These are phyloP conservation scores for Tephrocybe rancida DNA, from an alignment of 768 basidiomycete species.

Conservation along the genomic window DNA sequence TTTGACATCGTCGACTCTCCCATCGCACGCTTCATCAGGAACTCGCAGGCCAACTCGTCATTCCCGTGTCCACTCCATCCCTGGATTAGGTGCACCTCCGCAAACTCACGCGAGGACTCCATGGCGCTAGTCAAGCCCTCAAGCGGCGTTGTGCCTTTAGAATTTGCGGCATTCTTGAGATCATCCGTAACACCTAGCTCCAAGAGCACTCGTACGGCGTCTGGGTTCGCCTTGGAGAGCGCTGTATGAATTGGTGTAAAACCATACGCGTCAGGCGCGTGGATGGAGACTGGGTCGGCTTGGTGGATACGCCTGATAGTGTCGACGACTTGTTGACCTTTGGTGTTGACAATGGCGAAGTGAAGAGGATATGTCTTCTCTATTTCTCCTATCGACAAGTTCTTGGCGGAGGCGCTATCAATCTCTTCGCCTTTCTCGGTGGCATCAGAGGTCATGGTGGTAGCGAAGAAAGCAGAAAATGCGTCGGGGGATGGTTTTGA, in stretches of 20 bases:
- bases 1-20: background rate
- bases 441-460: too few relatives aligned
- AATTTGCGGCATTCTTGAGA: slow-evolving; percentile 1
- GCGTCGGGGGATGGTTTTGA: too few relatives aligned
- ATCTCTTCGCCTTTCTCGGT: too few relatives aligned
- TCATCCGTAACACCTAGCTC: slow-evolving; percentile 8
- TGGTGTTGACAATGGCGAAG: background rate
- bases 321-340: background rate
- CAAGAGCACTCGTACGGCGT: background rate
- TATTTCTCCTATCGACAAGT: too few relatives aligned
- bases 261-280: background rate
- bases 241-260: slow-evolving; percentile 7
- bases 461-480: too few relatives aligned
- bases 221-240: background rate
- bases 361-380: background rate
- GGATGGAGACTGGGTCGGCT: background rate
- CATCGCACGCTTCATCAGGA: slow-evolving; percentile 5
- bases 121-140: background rate
- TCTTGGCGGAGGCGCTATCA: too few relatives aligned
- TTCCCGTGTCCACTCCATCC: slow-evolving; percentile 10
- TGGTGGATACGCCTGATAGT: background rate
- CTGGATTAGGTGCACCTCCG: background rate
- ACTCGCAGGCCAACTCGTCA: slow-evolving; percentile 8
- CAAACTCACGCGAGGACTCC: slow-evolving; percentile 3
- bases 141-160: slow-evolving; percentile 4